Evolutionary conservation across 176 grass and related monocot genomes (phyloP), one percentile per base, ranked within the genome.

Genomic region (Carex parvula): DNA sequence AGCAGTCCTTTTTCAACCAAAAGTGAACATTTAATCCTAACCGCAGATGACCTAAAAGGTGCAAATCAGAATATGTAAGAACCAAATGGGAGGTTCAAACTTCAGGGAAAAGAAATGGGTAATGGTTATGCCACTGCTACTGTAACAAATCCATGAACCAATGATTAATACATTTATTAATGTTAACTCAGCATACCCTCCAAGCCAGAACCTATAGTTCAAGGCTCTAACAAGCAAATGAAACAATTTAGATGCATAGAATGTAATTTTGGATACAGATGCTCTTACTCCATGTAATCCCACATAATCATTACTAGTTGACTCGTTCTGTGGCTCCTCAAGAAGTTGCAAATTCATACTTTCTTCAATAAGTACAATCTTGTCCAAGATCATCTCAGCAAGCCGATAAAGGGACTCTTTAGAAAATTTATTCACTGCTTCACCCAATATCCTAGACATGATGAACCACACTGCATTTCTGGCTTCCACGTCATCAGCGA

Each of bases 401-500:
- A 95, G 82, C 41, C 82, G 76, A 24, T 89, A 41, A 4, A 90
- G 41, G 29, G 80, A 79, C 60, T 85, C 80, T 55, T 75, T 81
- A 37, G 75, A 85, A 26, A 80, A 67, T 77, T 79, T 64, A 46
- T 87, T 64, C 20, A 50, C 86, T 83, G 29, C 53, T 77, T 91
- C 80, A 55, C 60, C 12, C 24, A 98, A 85, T 18, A 93, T 80
- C 77, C 74, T 89, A 26, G 86, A 41, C 55, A 97, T 83, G 83
- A 90, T 84, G 83, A 88, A 90, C 95, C 95, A 97, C 29, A 94
- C 79, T 80, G 95, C 91, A 65, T 87, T 90, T 86, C 91, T 84
- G 58, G 88, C 86, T 87, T 90, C 82, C 2, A 58, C 67, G 60
- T 95, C 95, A 84, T 93, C 86, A 85, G 88, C 61, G 44, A 92